Conservation (phyloP, 768 basidiomycete genomes). For the Boletus sensibilis region DNA sequence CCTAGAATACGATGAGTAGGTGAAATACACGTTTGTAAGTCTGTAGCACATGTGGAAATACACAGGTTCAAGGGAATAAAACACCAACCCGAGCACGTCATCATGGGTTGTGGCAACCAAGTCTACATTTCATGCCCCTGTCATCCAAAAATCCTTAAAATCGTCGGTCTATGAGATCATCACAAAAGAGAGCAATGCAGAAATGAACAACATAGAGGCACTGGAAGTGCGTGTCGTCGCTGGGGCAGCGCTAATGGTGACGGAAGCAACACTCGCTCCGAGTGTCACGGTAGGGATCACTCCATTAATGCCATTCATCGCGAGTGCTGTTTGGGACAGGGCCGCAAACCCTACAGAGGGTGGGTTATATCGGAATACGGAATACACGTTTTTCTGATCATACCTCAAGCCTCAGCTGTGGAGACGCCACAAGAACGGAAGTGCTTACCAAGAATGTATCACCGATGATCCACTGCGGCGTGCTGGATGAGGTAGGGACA, state of each 20-base stretch:
- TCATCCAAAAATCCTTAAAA: neutral
- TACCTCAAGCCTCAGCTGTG: neutral
- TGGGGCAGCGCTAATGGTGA: conserved; percentile 16
- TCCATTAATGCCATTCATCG: conserved; percentile 25
- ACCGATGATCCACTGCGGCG: conserved; percentile 83
- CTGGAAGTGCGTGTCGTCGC: neutral
- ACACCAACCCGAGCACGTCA: neutral
- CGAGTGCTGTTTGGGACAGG: conserved; percentile 33
- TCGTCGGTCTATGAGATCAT: neutral
- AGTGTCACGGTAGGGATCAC: conserved; percentile 24
- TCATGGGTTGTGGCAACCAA: neutral
- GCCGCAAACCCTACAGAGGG: conserved; percentile 52
- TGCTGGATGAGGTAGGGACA: conserved; percentile 48
- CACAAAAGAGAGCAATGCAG: conserved; percentile 8
- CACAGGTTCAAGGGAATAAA: neutral
- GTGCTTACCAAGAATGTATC: conserved; percentile 69
- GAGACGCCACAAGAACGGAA: neutral
- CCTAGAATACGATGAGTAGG: too few relatives aligned
- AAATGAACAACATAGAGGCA: conserved; percentile 3
- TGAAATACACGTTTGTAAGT: too few relatives aligned
- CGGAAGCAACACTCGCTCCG: conserved; percentile 16
- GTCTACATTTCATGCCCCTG: neutral
- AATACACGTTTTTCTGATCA: conserved; percentile 53
- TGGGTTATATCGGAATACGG: conserved; percentile 48
- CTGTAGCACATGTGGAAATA: too few relatives aligned